Base-by-base conservation (phyloP, 2,329 filamentous ascomycete species). In the Fusarium keratoplasticum region DNA sequence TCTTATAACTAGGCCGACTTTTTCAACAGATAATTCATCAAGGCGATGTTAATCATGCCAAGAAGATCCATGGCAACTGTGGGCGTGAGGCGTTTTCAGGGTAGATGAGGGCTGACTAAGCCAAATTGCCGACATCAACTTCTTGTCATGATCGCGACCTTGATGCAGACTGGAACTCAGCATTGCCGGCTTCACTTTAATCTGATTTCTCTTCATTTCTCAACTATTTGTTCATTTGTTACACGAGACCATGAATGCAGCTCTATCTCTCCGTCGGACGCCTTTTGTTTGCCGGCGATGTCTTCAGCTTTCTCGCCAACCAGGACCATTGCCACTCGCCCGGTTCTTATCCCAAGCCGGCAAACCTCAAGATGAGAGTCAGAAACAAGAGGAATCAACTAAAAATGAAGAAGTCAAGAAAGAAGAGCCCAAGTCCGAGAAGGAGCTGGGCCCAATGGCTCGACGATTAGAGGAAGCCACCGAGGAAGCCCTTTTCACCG, bases 401-500 rank as follows among this genome's bases (percentile, higher is more conserved):
- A 50, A 67, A n/a, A 58, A 66, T 14, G 35, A 47, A 9, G 27
- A 71, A 5, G 1, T 2, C 64, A 33, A 47, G 14, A 22, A 3
- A 18, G 16, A 52, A 62, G 18, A 31, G 8, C 3, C 18, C 1
- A 11, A 4, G 2, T 16, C 60, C 3, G 29, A 31, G 8, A 78
- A 72, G 13, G 79, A 81, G 54, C 71, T 67, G 5, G 87, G 88
- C 1, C 81, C 87, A 27, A 86, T 92, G 87, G 83, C 88, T 10
- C 86, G 89, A 40, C 88, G 89, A 18, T 84, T 93, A 10, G 84
- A 89, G 68, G 86, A 92, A 76, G 90, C 91, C 2, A 92, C 91
- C 2, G 90, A 92, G 74, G 89, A 92, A 62, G 89, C 87, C 2
- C 82, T 93, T 1, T 77, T 90, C 31, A 88, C 86, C 2, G 90